These are phyloP conservation scores for Yamadazyma endophytica DNA, from an alignment of 805 yeast genomes.

Conservation along the genomic window DNA sequence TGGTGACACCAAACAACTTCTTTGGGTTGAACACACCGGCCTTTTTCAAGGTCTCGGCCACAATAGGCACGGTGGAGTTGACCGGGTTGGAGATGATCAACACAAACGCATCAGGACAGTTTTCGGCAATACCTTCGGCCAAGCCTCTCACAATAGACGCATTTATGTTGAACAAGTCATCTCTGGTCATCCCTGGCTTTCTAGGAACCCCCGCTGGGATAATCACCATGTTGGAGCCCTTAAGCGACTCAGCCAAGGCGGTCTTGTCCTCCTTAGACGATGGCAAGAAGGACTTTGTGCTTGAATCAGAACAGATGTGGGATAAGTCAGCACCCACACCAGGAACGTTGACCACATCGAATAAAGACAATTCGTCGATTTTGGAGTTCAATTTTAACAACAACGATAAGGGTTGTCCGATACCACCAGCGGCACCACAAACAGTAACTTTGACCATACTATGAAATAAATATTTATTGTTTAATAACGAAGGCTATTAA, in stretches of 20 bases:
- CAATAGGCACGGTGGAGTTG: slow-evolving; percentile 88
- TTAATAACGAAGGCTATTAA: too few relatives aligned
- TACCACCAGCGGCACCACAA: slow-evolving; percentile 91
- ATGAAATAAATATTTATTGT: slow-evolving; percentile 2
- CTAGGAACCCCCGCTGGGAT: slow-evolving; percentile 90
- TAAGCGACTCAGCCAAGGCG: slow-evolving; percentile 42
- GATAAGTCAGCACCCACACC: slow-evolving; percentile 89
- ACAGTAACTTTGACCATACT: slow-evolving; percentile 69
- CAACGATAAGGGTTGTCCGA: slow-evolving; percentile 88
- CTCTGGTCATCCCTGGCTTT: slow-evolving; percentile 94
- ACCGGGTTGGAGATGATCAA: slow-evolving; percentile 90
- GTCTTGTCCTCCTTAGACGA: slow-evolving; percentile 46
- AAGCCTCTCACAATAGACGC: slow-evolving; percentile 75
- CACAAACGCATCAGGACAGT: slow-evolving; percentile 71
- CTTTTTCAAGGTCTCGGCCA: slow-evolving; percentile 71
- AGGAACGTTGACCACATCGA: slow-evolving; percentile 78
- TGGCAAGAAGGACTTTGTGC: slow-evolving; percentile 59
- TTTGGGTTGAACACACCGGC: slow-evolving; percentile 65
- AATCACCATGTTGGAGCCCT: slow-evolving; percentile 45
- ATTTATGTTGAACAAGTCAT: slow-evolving; percentile 79
- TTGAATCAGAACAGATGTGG: slow-evolving; percentile 70
- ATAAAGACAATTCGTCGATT: slow-evolving; percentile 65
- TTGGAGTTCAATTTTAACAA: slow-evolving; percentile 67
- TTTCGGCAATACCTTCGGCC: slow-evolving; percentile 69
- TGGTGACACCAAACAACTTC: slow-evolving; percentile 83